Conservation (phyloP, 768 basidiomycete genomes). For the Flagelloscypha sp. region DNA sequence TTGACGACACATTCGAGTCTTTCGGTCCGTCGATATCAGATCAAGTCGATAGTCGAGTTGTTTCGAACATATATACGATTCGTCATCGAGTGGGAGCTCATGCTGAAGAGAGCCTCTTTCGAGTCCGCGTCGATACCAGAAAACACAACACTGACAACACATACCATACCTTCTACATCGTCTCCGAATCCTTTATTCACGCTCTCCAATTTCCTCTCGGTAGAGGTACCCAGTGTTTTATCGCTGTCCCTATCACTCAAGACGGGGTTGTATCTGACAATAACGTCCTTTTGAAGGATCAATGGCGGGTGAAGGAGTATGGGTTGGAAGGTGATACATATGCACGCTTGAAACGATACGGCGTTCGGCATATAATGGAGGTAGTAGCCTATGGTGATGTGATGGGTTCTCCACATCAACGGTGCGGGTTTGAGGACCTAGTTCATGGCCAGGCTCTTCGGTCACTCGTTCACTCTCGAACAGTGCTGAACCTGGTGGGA, state of each 20-base stretch:
- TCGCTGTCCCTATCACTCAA: conserved; percentile 6
- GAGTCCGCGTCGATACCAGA: conserved; percentile 8
- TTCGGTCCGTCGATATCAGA: neutral
- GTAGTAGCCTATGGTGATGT: conserved; percentile 4
- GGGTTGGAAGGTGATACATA: conserved; percentile 10
- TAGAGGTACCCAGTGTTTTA: conserved; percentile 12
- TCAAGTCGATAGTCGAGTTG: no score
- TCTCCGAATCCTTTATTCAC: conserved; percentile 7
- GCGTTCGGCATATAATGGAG: neutral
- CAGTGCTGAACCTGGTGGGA: conserved; percentile 10
- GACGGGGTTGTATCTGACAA: no score
- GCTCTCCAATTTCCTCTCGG: conserved; percentile 10
- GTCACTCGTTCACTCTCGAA: conserved; percentile 4
- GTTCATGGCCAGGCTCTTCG: neutral
- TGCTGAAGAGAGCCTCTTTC: conserved; percentile 4
- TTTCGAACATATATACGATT: no score
- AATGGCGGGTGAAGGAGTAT: conserved; percentile 10
- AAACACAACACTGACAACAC: no score
- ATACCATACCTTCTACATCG: conserved; percentile 6
- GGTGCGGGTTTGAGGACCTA: conserved; percentile 3
- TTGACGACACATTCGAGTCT: conserved; percentile 7
- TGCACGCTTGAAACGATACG: conserved; percentile 1
- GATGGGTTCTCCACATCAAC: neutral
- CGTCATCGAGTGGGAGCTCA: no score
- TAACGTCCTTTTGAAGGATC: conserved; percentile 9